Evolutionary conservation across 208 protist genomes (phyloP).

Genomic region (Angomonas desouzai): DNA sequence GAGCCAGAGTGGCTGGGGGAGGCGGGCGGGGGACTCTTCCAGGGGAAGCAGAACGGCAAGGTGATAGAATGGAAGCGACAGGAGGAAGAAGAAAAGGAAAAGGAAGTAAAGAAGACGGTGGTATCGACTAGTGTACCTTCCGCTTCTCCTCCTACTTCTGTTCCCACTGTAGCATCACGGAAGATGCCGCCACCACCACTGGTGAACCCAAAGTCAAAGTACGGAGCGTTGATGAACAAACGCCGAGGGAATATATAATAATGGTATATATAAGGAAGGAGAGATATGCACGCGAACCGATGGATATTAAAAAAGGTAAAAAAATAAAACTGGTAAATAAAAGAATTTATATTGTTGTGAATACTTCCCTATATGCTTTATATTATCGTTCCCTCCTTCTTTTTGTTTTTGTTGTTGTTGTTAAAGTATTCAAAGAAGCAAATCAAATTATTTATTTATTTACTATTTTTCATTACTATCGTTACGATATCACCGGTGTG

Average conservation of each 20-base stretch:
- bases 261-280: no score
- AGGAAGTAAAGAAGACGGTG: slow-evolving; percentile 3
- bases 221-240: neutral
- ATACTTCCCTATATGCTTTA: neutral
- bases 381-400: slow-evolving; percentile 8
- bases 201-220: slow-evolving; percentile 6
- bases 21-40: slow-evolving; percentile 64
- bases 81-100: neutral
- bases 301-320: neutral
- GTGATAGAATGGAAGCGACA: neutral
- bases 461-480: no score
- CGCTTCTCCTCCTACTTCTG: neutral
- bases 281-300: no score
- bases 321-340: no score
- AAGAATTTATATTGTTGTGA: no score
- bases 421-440: no score
- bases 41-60: slow-evolving; percentile 10
- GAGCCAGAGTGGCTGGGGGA: slow-evolving; percentile 97
- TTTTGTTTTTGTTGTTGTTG: no score
- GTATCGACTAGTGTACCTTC: neutral
- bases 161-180: neutral
- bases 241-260: slow-evolving; percentile 9
- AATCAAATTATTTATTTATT: no score
- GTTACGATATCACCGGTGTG: no score
- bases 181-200: neutral